Evolutionary conservation across 164 flowering plant species (phyloP).

Genomic region (Malania oleifera): DNA sequence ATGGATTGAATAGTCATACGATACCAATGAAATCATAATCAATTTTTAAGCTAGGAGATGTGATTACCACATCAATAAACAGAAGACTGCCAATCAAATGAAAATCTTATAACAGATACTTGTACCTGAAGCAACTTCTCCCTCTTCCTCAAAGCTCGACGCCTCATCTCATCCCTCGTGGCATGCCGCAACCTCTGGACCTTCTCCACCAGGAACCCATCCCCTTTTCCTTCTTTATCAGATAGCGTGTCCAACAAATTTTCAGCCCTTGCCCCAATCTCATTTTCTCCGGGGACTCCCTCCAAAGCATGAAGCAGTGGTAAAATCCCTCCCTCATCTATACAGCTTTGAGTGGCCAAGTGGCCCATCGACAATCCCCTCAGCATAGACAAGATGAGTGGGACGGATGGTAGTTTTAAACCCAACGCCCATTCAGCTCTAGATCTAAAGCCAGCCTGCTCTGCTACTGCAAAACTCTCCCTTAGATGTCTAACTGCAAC

Average conservation of each 20-base stretch:
- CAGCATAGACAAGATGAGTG: conserved; percentile 89
- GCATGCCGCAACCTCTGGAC: conserved; percentile 78
- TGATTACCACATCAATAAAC: too few relatives aligned
- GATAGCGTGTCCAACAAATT: conserved; percentile 87
- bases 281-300: conserved; percentile 93
- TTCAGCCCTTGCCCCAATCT: conserved; percentile 97
- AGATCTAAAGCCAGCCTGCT: conserved; percentile 73
- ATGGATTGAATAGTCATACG: too few relatives aligned
- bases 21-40: too few relatives aligned
- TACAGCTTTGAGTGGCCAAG: conserved; percentile 73
- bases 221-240: conserved; percentile 78
- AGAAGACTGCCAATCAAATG: not conserved
- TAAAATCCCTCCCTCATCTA: conserved; percentile 78
- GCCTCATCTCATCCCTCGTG: conserved; percentile 92
- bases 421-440: conserved; percentile 69
- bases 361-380: conserved; percentile 97
- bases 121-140: conserved; percentile 84
- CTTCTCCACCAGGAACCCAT: conserved; percentile 79
- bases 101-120: not conserved
- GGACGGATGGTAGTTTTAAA: conserved; percentile 79
- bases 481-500: conserved; percentile 72
- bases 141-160: conserved; percentile 74
- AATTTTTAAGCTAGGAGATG: too few relatives aligned
- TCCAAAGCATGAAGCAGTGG: conserved; percentile 94
- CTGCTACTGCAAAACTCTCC: conserved; percentile 69